Evolutionary conservation across 768 basidiomycete species (phyloP).

Genomic region (Tylopilus sp.): DNA sequence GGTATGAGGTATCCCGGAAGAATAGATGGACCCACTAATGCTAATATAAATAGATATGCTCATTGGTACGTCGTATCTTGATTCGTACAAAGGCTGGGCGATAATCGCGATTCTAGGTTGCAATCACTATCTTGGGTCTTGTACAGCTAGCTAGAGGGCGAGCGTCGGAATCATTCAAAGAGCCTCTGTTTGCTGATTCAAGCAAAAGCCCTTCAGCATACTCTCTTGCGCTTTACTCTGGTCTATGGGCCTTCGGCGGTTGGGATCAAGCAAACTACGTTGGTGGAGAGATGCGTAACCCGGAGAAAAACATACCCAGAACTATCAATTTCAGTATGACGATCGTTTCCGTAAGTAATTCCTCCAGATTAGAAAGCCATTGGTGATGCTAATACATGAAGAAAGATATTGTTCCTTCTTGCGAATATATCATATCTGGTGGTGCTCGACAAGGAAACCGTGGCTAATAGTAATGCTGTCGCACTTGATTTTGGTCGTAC

Average conservation of each 20-base stretch:
- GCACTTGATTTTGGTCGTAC: slow-evolving; percentile 90
- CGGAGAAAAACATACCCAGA: slow-evolving; percentile 82
- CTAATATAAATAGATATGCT: slow-evolving; percentile 45
- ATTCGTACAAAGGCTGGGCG: background rate
- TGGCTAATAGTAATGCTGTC: slow-evolving; percentile 80
- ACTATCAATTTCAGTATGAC: slow-evolving; percentile 91
- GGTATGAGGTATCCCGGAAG: slow-evolving; percentile 37
- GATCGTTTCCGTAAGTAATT: slow-evolving; percentile 60
- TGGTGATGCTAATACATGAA: background rate
- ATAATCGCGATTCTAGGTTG: slow-evolving; percentile 39
- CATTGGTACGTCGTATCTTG: slow-evolving; percentile 49
- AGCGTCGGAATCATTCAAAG: slow-evolving; percentile 62
- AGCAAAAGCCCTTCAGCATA: slow-evolving; percentile 79
- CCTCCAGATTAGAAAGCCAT: background rate
- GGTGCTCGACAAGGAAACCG: slow-evolving; percentile 77
- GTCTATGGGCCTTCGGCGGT: slow-evolving; percentile 93
- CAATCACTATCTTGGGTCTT: slow-evolving; percentile 76
- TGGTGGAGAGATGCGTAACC: slow-evolving; percentile 80
- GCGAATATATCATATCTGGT: slow-evolving; percentile 91
- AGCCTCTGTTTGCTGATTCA: slow-evolving; percentile 68
- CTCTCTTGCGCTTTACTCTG: slow-evolving; percentile 92
- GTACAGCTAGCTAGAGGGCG: slow-evolving; percentile 71
- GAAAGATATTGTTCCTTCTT: slow-evolving; percentile 68
- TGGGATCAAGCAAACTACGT: slow-evolving; percentile 96
- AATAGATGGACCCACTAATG: slow-evolving; percentile 1